phyloP scores from a whole-genome alignment of 2,329 filamentous ascomycete species.

The Eutypella sp. region DNA sequence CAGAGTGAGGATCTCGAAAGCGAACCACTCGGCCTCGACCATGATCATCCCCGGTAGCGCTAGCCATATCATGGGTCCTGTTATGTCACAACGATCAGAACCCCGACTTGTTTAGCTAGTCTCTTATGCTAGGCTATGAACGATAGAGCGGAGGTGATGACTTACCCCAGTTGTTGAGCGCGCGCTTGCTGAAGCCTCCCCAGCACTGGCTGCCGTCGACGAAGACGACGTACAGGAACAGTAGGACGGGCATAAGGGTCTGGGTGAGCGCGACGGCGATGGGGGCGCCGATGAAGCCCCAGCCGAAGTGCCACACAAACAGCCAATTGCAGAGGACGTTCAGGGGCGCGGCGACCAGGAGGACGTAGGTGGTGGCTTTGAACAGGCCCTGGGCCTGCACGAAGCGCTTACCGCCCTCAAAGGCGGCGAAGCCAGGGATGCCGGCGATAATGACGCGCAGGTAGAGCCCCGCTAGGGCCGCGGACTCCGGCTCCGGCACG shows the following conservation, averaged over 20 bases:
- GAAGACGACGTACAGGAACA: slow-evolving; percentile 70
- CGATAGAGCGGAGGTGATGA: not conserved
- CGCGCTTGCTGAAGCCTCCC: slow-evolving; percentile 69
- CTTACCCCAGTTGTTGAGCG: slow-evolving; percentile 65
- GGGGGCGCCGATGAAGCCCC: slow-evolving; percentile 72
- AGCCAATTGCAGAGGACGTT: slow-evolving; percentile 76
- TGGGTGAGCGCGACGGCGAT: slow-evolving; percentile 73
- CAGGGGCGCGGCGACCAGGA: slow-evolving; percentile 69
- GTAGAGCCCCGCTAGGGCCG: slow-evolving; percentile 67
- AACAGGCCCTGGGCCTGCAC: slow-evolving; percentile 80
- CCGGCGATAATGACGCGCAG: slow-evolving; percentile 65
- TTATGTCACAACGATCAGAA: too few species aligned
- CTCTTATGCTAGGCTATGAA: not conserved
- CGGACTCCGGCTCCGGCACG: slow-evolving; percentile 68
- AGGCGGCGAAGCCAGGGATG: slow-evolving; percentile 69
- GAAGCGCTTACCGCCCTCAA: slow-evolving; percentile 74
- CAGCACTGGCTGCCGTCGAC: slow-evolving; percentile 71
- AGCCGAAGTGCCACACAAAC: slow-evolving; percentile 66
- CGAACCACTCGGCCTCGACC: slow-evolving; percentile 89
- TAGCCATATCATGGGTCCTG: slow-evolving; percentile 74
- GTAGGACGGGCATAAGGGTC: slow-evolving; percentile 65
- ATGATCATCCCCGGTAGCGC: slow-evolving; percentile 87
- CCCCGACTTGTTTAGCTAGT: not conserved
- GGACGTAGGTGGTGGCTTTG: slow-evolving; percentile 71
- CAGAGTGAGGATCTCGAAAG: slow-evolving; percentile 89